Base-by-base conservation (phyloP, 129 eudicot species). In the Artemisia tridentata region DNA sequence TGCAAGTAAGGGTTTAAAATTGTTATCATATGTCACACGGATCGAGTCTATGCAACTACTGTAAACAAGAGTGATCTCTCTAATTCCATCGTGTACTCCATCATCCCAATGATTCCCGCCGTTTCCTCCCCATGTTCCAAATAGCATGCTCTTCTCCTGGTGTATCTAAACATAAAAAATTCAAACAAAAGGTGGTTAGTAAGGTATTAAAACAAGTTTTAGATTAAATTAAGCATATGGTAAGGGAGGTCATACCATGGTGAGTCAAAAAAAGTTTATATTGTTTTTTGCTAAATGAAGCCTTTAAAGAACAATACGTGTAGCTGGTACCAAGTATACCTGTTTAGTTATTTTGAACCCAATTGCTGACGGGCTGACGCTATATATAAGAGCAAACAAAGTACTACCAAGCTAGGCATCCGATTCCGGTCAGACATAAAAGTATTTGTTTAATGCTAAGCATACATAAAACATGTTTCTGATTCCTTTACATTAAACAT, bases 1-100 rank as follows among this genome's bases (percentile, higher is more conserved):
- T 57, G 58, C 84, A 2, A 59, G 1, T 55, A 77, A 70, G 55
- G 78, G 86, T 74, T 77, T 72, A 3, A 85, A 84, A 27, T 84
- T 68, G 46, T 75, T 78, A 18, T 88, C 91, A 29, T 29, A 29
- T 47, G 77, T 75, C 9, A 80, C 75, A 3, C 63, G 50, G 38
- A 82, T 82, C 6, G 95, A 82, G 76, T 87, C 88, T 1, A 87
- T 84, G 72, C 90, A 87, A 55, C 64, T 71, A 31, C 54, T 78
- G 18, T 87, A 82, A 7, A 68, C 76, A 12, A 84, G 73, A 3
- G 61, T 58, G 65, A 87, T 82, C 50, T 82, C 95, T 71, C 87
- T 73, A 1, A 87, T 76, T 38, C 45, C 45, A 38, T 7, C 45
- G 45, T 38, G 45, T 7, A 2, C 45, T 38, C 11, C 45, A 38